These are phyloP conservation scores for Fusarium staphyleae DNA, from an alignment of 2,329 filamentous ascomycete species.

Conservation along the genomic window DNA sequence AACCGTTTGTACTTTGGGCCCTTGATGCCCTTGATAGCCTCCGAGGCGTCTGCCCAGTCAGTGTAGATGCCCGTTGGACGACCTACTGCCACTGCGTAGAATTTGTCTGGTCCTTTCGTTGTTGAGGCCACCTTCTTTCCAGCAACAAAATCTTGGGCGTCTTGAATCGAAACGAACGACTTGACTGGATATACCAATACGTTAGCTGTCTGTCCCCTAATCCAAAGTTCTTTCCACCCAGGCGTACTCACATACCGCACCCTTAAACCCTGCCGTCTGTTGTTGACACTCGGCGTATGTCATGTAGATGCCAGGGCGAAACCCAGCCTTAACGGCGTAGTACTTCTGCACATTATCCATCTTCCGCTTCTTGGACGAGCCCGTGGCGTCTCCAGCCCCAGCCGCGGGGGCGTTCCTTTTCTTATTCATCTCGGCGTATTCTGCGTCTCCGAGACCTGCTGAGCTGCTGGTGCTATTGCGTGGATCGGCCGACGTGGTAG, in stretches of 20 bases:
- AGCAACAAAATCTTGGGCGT: constrained; percentile 80
- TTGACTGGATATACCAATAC: constrained; percentile 65
- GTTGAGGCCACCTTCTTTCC: constrained; percentile 57
- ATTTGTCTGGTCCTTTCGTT: constrained; percentile 55
- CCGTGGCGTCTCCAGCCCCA: constrained; percentile 16
- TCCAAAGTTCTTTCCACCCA: background rate
- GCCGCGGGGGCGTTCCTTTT: constrained; percentile 41
- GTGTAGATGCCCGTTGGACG: constrained; percentile 65
- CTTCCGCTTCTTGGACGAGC: constrained; percentile 56
- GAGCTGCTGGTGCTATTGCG: constrained; percentile 8
- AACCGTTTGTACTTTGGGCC: constrained; percentile 76
- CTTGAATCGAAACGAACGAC: constrained; percentile 74
- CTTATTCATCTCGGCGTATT: constrained; percentile 40
- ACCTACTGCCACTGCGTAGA: constrained; percentile 69
- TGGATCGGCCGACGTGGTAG: constrained; percentile 10
- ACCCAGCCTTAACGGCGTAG: constrained; percentile 68
- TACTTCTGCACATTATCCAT: constrained; percentile 60
- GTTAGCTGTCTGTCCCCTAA: constrained; percentile 11
- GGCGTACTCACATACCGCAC: constrained; percentile 69
- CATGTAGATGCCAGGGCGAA: constrained; percentile 66
- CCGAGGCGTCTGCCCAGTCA: constrained; percentile 72
- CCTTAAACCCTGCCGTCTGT: constrained; percentile 67
- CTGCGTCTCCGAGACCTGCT: constrained; percentile 4
- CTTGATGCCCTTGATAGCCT: constrained; percentile 77
- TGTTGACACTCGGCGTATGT: constrained; percentile 67